Conservation (phyloP, 2,329 filamentous ascomycete genomes). For the Lecanicillium sp. region DNA sequence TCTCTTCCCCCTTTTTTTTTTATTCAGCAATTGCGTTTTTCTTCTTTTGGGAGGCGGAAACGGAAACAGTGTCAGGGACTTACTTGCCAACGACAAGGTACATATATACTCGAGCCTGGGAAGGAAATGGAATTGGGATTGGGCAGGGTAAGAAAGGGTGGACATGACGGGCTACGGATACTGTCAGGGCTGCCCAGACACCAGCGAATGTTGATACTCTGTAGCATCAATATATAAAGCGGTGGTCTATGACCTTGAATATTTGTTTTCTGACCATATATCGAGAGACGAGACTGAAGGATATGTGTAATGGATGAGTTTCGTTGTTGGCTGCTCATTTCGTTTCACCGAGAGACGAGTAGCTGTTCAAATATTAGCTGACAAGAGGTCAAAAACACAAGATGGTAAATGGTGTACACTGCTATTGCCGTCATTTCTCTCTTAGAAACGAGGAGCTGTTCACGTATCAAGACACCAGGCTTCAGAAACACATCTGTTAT, state of each 20-base stretch:
- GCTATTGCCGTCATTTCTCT: too few relatives aligned
- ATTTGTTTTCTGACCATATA: not conserved
- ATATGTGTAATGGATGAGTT: too few relatives aligned
- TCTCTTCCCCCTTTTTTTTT: not conserved
- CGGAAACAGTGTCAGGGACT: not conserved
- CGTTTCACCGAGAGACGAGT: too few relatives aligned
- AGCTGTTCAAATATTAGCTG: too few relatives aligned
- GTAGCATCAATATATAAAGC: not conserved
- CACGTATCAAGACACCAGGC: too few relatives aligned
- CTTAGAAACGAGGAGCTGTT: too few relatives aligned
- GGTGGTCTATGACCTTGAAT: not conserved
- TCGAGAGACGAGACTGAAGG: too few relatives aligned
- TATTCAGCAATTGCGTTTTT: constrained; percentile 8
- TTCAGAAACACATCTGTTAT: not conserved
- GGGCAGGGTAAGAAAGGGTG: not conserved
- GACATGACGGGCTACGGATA: not conserved
- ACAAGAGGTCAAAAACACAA: too few relatives aligned
- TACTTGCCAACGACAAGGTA: not conserved
- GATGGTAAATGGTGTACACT: too few relatives aligned
- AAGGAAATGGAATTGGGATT: too few relatives aligned
- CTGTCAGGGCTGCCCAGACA: not conserved
- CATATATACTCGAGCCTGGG: not conserved
- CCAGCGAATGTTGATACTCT: too few relatives aligned
- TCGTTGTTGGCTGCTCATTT: too few relatives aligned
- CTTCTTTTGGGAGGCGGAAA: not conserved